Conservation (phyloP, 2,329 filamentous ascomycete genomes). For the Tolypocladium album region DNA sequence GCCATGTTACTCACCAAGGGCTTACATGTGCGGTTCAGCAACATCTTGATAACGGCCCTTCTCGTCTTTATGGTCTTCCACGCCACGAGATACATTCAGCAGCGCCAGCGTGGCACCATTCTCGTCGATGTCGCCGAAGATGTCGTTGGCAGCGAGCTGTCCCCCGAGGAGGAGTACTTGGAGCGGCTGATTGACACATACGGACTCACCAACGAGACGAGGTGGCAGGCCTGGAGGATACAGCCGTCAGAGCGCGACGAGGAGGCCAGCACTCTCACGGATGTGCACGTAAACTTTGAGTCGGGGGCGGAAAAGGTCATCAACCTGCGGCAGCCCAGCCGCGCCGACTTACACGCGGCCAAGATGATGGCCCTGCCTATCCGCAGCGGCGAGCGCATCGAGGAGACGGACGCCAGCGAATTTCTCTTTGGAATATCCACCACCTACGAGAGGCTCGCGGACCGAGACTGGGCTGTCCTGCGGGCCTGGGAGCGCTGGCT, state of each 20-base stretch:
- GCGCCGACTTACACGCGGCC: conserved; percentile 14
- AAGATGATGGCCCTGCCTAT: conserved; percentile 22
- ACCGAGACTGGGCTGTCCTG: conserved; percentile 26
- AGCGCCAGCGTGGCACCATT: conserved; percentile 2
- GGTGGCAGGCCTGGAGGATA: conserved; percentile 24
- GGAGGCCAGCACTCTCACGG: conserved; percentile 15
- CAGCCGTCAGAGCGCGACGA: conserved; percentile 15
- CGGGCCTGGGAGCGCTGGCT: conserved; percentile 35
- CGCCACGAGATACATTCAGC: conserved; percentile 4
- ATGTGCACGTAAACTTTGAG: conserved; percentile 19
- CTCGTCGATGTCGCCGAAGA: conserved; percentile 6
- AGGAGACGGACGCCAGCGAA: conserved; percentile 25
- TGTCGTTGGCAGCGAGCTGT: conserved; percentile 4
- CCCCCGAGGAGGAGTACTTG: conserved; percentile 22
- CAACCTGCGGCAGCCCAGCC: conserved; percentile 13
- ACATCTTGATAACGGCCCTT: conserved; percentile 9
- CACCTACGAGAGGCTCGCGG: conserved; percentile 27
- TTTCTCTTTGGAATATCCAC: conserved; percentile 34
- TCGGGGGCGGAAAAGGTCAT: conserved; percentile 16
- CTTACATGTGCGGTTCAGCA: conserved; percentile 11
- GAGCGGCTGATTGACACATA: conserved; percentile 15
- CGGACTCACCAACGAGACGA: conserved; percentile 18
- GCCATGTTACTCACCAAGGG: conserved; percentile 16
- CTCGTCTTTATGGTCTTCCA: conserved; percentile 17
- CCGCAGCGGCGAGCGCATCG: conserved; percentile 16